These are phyloP conservation scores for Fusarium brevicatenulatum DNA, from an alignment of 2,329 filamentous ascomycete genomes.

Conservation along the genomic window DNA sequence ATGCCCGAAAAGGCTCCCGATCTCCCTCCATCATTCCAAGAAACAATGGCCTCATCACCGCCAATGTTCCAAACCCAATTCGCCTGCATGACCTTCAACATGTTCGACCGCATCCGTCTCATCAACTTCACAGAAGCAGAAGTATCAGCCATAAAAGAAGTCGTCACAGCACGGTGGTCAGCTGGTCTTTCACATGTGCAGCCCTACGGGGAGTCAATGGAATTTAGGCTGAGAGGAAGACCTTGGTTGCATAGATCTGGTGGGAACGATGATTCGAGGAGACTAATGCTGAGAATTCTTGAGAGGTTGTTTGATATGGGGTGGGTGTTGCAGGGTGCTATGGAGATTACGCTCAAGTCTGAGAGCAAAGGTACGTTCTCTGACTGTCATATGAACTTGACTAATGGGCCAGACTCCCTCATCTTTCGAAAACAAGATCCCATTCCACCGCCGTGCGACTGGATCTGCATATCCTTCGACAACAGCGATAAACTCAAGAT, in stretches of 20 bases:
- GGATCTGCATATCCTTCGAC: slow-evolving; percentile 28
- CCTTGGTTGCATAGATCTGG: slow-evolving; percentile 2
- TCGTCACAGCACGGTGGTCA: neutral
- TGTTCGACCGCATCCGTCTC: slow-evolving; percentile 9
- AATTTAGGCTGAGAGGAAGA: slow-evolving; percentile 3
- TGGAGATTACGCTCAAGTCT: slow-evolving; percentile 17
- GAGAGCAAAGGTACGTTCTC: slow-evolving; percentile 15
- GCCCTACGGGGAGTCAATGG: slow-evolving; percentile 2
- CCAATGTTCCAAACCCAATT: slow-evolving; percentile 8
- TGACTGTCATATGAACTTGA: accelerated
- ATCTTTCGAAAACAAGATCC: slow-evolving; percentile 30
- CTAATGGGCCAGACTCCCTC: neutral
- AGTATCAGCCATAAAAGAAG: neutral
- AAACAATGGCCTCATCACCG: slow-evolving; percentile 5
- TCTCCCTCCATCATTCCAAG: slow-evolving; percentile 20
- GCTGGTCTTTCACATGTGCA: neutral
- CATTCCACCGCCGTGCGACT: slow-evolving; percentile 6
- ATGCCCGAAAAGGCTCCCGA: neutral
- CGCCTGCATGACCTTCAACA: slow-evolving; percentile 17
- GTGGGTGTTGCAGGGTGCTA: slow-evolving; percentile 13
- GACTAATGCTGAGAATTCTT: slow-evolving; percentile 10
- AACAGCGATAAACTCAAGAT: slow-evolving; percentile 24
- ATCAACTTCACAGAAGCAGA: slow-evolving; percentile 16
- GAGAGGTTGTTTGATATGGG: slow-evolving; percentile 20
- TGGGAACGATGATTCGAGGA: slow-evolving; percentile 21